Evolutionary conservation across 1,284 basidiomycete species (phyloP).

Genomic region (Uromyces viciae-fabae): DNA sequence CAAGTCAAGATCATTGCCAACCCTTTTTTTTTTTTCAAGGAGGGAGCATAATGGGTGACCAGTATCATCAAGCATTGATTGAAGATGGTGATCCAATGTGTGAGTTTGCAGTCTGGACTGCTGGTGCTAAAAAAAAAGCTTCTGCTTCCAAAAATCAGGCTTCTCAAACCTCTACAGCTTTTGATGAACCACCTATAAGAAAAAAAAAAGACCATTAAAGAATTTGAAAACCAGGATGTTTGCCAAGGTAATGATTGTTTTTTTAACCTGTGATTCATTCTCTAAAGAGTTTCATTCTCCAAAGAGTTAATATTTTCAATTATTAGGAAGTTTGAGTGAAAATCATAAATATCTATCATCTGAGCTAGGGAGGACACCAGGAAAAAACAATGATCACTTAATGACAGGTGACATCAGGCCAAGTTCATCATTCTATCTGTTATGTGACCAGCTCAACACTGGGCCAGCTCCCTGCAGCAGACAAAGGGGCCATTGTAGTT

Average conservation of each 20-base stretch:
- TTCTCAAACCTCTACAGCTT: background rate
- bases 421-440: too few species aligned
- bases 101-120: background rate
- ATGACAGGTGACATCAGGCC: too few species aligned
- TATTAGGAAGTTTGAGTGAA: too few species aligned
- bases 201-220: background rate
- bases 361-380: too few species aligned
- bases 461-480: too few species aligned
- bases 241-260: background rate
- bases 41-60: background rate
- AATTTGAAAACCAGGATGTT: background rate
- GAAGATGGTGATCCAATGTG: slow-evolving; percentile 1
- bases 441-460: too few species aligned
- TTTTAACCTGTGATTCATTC: too few species aligned
- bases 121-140: background rate
- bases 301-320: too few species aligned
- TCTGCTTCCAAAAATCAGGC: background rate
- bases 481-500: too few species aligned
- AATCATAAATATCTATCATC: too few species aligned
- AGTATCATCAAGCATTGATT: background rate
- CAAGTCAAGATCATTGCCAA: background rate
- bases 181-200: background rate
- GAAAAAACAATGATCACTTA: too few species aligned
- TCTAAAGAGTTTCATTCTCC: too few species aligned
- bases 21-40: slow-evolving; percentile 7